phyloP scores from a whole-genome alignment of 768 basidiomycete genomes.

The Lentinula aciculospora region DNA sequence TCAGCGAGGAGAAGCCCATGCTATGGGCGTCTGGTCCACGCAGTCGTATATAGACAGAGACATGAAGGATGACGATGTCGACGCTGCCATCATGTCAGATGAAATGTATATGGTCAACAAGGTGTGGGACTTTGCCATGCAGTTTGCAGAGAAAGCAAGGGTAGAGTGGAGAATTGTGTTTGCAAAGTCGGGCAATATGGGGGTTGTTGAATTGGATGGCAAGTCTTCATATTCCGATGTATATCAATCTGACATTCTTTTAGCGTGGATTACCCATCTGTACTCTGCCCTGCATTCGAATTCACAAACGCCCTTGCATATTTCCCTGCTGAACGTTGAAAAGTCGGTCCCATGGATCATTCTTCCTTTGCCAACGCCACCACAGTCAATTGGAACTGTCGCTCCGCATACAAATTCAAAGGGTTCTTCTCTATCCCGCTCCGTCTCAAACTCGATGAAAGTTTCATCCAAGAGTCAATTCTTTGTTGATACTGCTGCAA shows the following conservation, averaged over 20 bases:
- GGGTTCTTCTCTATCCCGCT: conserved; percentile 20
- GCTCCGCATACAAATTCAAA: conserved; percentile 17
- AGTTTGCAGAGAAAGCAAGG: conserved; percentile 57
- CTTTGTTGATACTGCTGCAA: conserved; percentile 41
- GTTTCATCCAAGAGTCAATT: conserved; percentile 16
- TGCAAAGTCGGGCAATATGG: conserved; percentile 60
- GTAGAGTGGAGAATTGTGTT: conserved; percentile 81
- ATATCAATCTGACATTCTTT: conserved; percentile 7
- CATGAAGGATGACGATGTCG: conserved; percentile 24
- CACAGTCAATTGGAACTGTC: background rate
- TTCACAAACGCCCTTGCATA: conserved; percentile 37
- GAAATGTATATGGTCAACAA: conserved; percentile 49
- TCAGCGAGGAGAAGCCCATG: conserved; percentile 71
- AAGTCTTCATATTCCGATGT: conserved; percentile 17
- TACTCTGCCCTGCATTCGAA: conserved; percentile 25
- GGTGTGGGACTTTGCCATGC: conserved; percentile 66
- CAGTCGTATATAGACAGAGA: conserved; percentile 28
- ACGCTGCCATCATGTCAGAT: conserved; percentile 25
- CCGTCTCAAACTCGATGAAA: conserved; percentile 18
- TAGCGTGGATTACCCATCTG: conserved; percentile 65
- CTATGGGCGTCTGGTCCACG: conserved; percentile 62
- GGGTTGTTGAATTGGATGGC: conserved; percentile 61
- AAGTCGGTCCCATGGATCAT: conserved; percentile 57
- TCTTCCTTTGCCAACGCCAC: conserved; percentile 23
- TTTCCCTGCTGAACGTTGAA: conserved; percentile 58